phyloP scores from a whole-genome alignment of 257 asterid genomes.

The Leptodermis oblonga region DNA sequence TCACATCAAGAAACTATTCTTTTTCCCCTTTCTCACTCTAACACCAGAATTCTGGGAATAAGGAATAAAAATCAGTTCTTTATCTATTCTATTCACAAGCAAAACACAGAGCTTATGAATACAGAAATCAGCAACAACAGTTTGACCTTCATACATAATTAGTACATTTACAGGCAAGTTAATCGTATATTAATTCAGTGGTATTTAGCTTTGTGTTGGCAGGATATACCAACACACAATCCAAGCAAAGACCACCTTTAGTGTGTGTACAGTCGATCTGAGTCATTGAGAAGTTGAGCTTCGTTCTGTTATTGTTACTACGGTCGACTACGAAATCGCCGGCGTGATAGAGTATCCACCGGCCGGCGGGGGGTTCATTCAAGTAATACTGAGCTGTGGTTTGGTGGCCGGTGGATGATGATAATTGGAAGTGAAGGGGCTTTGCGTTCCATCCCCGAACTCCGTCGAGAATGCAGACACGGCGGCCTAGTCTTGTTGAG shows the following conservation, averaged over 20 bases:
- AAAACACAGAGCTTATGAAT: no score
- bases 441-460: constrained; percentile 52
- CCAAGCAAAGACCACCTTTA: constrained; percentile 55
- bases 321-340: constrained; percentile 49
- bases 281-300: constrained; percentile 46
- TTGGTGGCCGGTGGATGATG: constrained; percentile 33
- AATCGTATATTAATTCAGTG: no score
- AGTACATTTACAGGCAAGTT: no score
- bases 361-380: constrained; percentile 12
- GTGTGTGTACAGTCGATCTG: constrained; percentile 66
- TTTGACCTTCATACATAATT: no score
- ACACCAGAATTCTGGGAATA: no score
- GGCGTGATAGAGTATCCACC: constrained; percentile 43
- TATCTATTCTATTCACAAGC: no score
- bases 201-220: no score
- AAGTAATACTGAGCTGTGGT: constrained; percentile 26
- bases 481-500: constrained; percentile 23
- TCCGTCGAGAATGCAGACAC: constrained; percentile 23
- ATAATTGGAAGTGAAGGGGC: constrained; percentile 45
- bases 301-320: constrained; percentile 10
- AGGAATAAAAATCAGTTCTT: no score
- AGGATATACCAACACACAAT: constrained; percentile 43
- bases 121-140: no score
- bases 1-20: no score
- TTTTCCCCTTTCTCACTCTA: no score